Evolutionary conservation across 1,284 basidiomycete species (phyloP).

Genomic region (Pseudozyma thailandica): DNA sequence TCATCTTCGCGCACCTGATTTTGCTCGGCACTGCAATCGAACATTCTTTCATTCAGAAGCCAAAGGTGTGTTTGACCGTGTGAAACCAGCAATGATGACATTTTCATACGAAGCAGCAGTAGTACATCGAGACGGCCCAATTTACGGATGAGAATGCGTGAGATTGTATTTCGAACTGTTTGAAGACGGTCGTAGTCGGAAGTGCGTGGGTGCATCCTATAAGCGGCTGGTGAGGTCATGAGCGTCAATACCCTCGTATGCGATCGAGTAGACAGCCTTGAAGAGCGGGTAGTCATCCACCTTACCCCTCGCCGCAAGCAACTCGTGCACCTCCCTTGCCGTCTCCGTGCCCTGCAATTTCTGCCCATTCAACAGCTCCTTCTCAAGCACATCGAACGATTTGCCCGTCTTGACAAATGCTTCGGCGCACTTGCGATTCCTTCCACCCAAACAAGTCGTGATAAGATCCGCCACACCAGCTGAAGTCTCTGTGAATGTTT

Average conservation of each 20-base stretch:
- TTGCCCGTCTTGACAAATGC: slow-evolving; percentile 72
- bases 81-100: slow-evolving; percentile 12
- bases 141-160: neutral
- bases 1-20: slow-evolving; percentile 41
- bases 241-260: slow-evolving; percentile 66
- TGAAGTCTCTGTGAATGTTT: slow-evolving; percentile 71
- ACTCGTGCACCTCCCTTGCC: slow-evolving; percentile 71
- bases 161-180: neutral
- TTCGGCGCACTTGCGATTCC: slow-evolving; percentile 72
- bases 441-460: slow-evolving; percentile 73
- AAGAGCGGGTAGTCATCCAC: slow-evolving; percentile 73
- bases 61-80: no score
- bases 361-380: slow-evolving; percentile 73
- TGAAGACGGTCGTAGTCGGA: neutral
- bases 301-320: slow-evolving; percentile 70
- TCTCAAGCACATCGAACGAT: slow-evolving; percentile 72
- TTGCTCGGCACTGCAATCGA: neutral
- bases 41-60: slow-evolving; percentile 4
- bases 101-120: slow-evolving; percentile 8
- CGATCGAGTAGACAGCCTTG: slow-evolving; percentile 69
- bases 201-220: slow-evolving; percentile 9
- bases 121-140: slow-evolving; percentile 4
- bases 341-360: slow-evolving; percentile 73
- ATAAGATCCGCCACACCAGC: slow-evolving; percentile 74
- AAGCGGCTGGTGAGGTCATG: slow-evolving; percentile 68